These are phyloP conservation scores for Tolypocladium sp. DNA, from an alignment of 2,329 filamentous ascomycete genomes.

Conservation along the genomic window DNA sequence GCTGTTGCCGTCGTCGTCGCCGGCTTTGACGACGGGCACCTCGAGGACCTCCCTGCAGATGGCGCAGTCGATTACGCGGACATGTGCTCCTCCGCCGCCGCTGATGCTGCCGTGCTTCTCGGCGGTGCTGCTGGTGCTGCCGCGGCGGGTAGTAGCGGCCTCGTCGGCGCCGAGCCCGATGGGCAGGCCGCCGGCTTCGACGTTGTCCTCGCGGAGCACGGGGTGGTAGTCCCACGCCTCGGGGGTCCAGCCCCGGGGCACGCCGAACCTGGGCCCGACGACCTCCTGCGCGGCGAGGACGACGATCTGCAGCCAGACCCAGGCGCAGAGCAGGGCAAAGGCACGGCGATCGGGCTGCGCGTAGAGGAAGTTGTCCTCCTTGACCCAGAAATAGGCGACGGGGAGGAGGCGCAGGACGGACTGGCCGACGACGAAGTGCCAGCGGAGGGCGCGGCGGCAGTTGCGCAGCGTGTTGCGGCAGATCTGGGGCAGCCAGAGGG, in stretches of 20 bases:
- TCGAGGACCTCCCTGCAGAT: slow-evolving; percentile 91
- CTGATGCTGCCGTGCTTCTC: slow-evolving; percentile 3
- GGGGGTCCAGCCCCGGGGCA: slow-evolving; percentile 60
- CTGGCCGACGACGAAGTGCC: slow-evolving; percentile 84
- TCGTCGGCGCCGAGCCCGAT: slow-evolving; percentile 52
- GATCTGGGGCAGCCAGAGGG: slow-evolving; percentile 89
- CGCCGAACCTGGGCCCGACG: slow-evolving; percentile 78
- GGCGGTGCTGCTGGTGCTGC: background rate
- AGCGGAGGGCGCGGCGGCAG: slow-evolving; percentile 81
- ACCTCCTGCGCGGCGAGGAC: slow-evolving; percentile 74
- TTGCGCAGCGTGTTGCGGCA: slow-evolving; percentile 84
- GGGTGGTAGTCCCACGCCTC: slow-evolving; percentile 93
- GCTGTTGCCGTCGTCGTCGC: slow-evolving; percentile 44
- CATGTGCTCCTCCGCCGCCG: slow-evolving; percentile 8
- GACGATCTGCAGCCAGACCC: slow-evolving; percentile 83
- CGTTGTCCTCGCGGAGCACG: slow-evolving; percentile 69
- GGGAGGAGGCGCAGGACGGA: slow-evolving; percentile 70
- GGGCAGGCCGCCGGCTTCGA: slow-evolving; percentile 71
- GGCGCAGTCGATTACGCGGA: slow-evolving; percentile 71
- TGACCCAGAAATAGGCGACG: slow-evolving; percentile 77
- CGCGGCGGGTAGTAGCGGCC: slow-evolving; percentile 6
- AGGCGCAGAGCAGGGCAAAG: slow-evolving; percentile 53
- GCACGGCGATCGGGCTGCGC: slow-evolving; percentile 57
- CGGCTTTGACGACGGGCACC: slow-evolving; percentile 66
- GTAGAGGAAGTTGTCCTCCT: slow-evolving; percentile 72